Evolutionary conservation across 768 basidiomycete genomes (phyloP).

Genomic region (Panellus pusillus): DNA sequence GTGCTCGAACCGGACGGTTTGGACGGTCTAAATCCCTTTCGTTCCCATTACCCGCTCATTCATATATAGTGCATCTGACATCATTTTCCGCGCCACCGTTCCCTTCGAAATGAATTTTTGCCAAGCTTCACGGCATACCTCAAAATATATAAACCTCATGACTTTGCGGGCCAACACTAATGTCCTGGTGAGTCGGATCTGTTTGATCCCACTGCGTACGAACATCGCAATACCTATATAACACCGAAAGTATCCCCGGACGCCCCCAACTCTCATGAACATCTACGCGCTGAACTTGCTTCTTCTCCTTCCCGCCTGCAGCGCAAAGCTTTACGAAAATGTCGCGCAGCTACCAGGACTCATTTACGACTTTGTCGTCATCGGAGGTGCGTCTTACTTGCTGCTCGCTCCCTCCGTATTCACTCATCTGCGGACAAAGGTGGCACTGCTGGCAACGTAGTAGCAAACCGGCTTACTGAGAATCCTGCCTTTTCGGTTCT

Average conservation of each 20-base stretch:
- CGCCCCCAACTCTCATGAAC: neutral
- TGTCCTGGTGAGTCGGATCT: no score
- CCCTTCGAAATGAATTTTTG: no score
- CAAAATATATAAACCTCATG: no score
- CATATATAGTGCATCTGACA: no score
- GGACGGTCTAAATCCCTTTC: no score
- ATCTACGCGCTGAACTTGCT: neutral
- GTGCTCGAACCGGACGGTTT: no score
- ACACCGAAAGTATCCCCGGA: no score
- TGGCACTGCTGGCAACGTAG: conserved; percentile 16
- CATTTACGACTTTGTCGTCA: conserved; percentile 12
- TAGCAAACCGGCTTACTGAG: conserved; percentile 21
- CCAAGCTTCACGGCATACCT: no score
- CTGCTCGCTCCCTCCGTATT: neutral
- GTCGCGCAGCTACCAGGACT: conserved; percentile 1
- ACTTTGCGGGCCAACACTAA: no score
- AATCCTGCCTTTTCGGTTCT: conserved; percentile 19
- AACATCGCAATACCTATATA: neutral
- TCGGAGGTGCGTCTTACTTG: neutral
- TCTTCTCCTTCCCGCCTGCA: neutral
- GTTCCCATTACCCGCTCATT: no score
- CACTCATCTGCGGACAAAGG: conserved; percentile 6
- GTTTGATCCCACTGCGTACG: no score
- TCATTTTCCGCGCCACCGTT: no score
- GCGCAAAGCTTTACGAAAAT: conserved; percentile 1